Percentiles rank a stretch among this genome's conserved stretches.
phyloP scores from a whole-genome alignment of 2,329 filamentous ascomycete genomes.

The Penicillium sp. region DNA sequence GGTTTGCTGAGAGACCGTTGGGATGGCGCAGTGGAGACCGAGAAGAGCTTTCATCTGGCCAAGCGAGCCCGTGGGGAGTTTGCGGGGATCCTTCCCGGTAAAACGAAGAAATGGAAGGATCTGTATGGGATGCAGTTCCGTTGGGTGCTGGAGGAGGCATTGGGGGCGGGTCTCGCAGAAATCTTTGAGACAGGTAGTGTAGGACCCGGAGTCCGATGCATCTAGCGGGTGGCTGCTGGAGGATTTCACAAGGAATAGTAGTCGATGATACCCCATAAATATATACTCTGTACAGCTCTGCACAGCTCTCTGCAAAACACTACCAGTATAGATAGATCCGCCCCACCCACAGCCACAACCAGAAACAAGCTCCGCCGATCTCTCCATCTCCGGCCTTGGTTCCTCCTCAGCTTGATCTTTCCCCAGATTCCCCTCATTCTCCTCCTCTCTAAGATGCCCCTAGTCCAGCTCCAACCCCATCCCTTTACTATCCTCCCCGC shows the following conservation, averaged over 20 bases:
- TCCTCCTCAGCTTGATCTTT: background rate
- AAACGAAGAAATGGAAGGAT: conserved; percentile 67
- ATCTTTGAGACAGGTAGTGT: conserved; percentile 67
- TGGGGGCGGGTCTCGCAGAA: conserved; percentile 65
- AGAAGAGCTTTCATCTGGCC: conserved; percentile 49
- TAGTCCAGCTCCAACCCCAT: conserved; percentile 33
- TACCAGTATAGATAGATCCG: no score
- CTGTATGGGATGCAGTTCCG: conserved; percentile 64
- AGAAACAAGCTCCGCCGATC: conserved; percentile 19
- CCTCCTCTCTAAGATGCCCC: conserved; percentile 20
- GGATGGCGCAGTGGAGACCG: conserved; percentile 62
- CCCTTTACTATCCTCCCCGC: conserved; percentile 33
- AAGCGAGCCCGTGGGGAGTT: conserved; percentile 62
- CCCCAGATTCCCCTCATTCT: background rate
- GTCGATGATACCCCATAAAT: background rate
- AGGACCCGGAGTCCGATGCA: conserved; percentile 56
- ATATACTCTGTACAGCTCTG: no score
- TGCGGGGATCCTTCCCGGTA: conserved; percentile 58
- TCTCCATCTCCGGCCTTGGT: background rate
- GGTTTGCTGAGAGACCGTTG: conserved; percentile 62
- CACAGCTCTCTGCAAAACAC: no score
- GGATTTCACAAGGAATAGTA: background rate
- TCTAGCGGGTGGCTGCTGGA: conserved; percentile 27
- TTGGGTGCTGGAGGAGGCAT: conserved; percentile 64
- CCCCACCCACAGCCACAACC: background rate